These are phyloP conservation scores for Nakazawaea wyomingensis DNA, from an alignment of 805 yeast genomes.

Conservation along the genomic window DNA sequence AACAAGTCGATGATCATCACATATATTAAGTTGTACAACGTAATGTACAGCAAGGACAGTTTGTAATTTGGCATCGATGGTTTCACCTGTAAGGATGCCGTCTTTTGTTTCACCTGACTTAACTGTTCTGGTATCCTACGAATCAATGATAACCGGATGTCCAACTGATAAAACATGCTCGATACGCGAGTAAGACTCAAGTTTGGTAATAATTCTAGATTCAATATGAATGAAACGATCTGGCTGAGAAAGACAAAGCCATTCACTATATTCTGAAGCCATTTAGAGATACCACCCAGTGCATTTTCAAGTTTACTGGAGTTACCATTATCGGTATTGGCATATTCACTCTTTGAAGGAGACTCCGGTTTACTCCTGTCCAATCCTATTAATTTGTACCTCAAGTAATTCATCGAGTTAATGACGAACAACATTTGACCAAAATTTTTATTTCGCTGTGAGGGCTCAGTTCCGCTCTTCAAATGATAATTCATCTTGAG, in stretches of 20 bases:
- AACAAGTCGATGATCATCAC: constrained; percentile 76
- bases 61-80: constrained; percentile 33
- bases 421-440: constrained; percentile 11
- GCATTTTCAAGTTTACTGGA: constrained; percentile 16
- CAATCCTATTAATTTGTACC: constrained; percentile 16
- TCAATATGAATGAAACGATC: constrained; percentile 23
- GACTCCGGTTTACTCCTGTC: constrained; percentile 15
- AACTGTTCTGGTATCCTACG: constrained; percentile 80
- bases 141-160: constrained; percentile 68
- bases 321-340: too few relatives aligned
- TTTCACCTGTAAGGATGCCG: constrained; percentile 35
- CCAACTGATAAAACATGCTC: constrained; percentile 72
- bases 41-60: constrained; percentile 51
- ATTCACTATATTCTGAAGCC: constrained; percentile 15
- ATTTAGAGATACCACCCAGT: constrained; percentile 18
- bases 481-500: constrained; percentile 13
- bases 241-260: constrained; percentile 17
- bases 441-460: constrained; percentile 1
- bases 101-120: constrained; percentile 35
- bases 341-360: too few relatives aligned
- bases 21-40: constrained; percentile 87
- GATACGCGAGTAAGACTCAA: constrained; percentile 37
- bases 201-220: constrained; percentile 19
- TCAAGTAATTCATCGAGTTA: constrained; percentile 10
- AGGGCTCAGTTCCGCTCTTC: too few relatives aligned